phyloP scores from a whole-genome alignment of 352 stramenopile species.

The Phytophthora cryptogea region DNA sequence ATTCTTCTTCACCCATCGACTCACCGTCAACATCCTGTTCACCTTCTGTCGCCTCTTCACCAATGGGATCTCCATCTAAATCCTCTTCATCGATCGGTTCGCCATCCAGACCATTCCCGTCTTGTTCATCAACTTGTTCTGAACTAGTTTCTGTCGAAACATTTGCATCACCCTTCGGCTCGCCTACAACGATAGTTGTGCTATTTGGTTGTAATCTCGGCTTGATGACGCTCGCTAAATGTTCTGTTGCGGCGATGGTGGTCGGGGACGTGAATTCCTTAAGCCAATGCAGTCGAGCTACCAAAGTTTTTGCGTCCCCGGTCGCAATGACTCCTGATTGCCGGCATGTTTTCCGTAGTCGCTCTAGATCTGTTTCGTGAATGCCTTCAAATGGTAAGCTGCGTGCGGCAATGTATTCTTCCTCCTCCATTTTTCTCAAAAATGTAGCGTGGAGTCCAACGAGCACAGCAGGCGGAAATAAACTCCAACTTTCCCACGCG shows the following conservation, averaged over 20 bases:
- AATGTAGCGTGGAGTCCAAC: conserved; percentile 86
- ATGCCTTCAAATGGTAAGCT: conserved; percentile 21
- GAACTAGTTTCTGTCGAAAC: neutral
- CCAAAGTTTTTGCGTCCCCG: conserved; percentile 46
- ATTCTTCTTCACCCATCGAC: conserved; percentile 38
- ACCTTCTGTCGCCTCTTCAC: conserved; percentile 16
- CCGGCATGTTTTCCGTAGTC: conserved; percentile 65
- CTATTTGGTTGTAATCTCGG: conserved; percentile 1
- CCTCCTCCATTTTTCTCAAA: conserved; percentile 69
- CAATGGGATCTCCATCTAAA: conserved; percentile 47
- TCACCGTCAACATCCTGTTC: conserved; percentile 41
- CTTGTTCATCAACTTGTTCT: conserved; percentile 3
- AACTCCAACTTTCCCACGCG: conserved; percentile 79
- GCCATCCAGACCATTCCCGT: conserved; percentile 33
- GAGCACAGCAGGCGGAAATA: conserved; percentile 76
- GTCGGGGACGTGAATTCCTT: conserved; percentile 68
- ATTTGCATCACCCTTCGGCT: neutral
- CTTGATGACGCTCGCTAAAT: conserved; percentile 2
- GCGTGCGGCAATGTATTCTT: conserved; percentile 39
- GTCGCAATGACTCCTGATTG: conserved; percentile 68
- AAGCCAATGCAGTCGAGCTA: conserved; percentile 64
- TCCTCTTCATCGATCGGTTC: conserved; percentile 43
- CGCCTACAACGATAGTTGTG: conserved; percentile 1
- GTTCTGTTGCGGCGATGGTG: conserved; percentile 8
- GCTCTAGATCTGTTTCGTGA: conserved; percentile 48